A percentile compares a stretch with the other conserved stretches of the same genome.
Evolutionary conservation across 2,329 filamentous ascomycete genomes (phyloP).

Genomic region (Pyrenophora graminea): DNA sequence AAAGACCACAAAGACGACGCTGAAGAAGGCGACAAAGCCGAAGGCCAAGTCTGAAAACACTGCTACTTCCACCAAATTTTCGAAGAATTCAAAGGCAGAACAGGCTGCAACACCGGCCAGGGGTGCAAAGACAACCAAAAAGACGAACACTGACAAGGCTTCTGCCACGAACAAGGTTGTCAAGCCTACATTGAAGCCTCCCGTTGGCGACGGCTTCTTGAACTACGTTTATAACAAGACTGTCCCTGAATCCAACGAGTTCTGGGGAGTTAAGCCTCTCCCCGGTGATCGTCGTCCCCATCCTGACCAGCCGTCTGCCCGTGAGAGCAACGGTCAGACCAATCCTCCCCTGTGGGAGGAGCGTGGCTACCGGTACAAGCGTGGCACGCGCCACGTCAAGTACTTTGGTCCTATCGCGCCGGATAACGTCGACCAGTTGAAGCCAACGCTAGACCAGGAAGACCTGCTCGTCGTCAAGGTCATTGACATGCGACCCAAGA

Average conservation of each 20-base stretch:
- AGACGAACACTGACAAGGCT: too few relatives aligned
- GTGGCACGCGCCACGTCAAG: conserved; percentile 17
- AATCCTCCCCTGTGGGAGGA: conserved; percentile 36
- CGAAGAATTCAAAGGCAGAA: too few relatives aligned
- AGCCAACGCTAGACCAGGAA: conserved; percentile 24
- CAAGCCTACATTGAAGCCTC: conserved; percentile 5
- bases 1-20: not conserved
- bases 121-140: too few relatives aligned
- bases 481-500: conserved; percentile 36
- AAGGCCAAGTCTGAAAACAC: not conserved
- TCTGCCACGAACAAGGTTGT: too few relatives aligned
- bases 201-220: conserved; percentile 13
- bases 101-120: too few relatives aligned
- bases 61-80: too few relatives aligned
- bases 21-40: not conserved
- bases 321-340: conserved; percentile 24
- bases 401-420: conserved; percentile 15
- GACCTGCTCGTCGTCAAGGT: conserved; percentile 25
- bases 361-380: conserved; percentile 27
- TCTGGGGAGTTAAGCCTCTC: conserved; percentile 29
- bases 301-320: conserved; percentile 22
- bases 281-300: conserved; percentile 18
- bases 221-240: not conserved
- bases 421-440: not conserved
- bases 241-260: conserved; percentile 6